Conservation (phyloP, 306 rosid genomes). For the Canavalia gladiata region DNA sequence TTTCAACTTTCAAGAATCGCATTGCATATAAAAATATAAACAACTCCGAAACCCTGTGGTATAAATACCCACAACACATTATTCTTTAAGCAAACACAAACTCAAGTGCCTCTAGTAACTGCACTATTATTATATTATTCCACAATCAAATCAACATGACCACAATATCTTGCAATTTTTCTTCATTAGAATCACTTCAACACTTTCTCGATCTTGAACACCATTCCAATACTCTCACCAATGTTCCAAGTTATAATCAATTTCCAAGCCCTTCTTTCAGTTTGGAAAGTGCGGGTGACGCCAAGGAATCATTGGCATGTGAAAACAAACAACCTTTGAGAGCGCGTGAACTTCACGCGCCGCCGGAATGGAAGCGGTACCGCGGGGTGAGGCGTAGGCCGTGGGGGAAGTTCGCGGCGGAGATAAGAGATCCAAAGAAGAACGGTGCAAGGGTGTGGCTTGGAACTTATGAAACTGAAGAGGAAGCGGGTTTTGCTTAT, state of each 20-base stretch:
- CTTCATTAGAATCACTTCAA: conserved; percentile 16
- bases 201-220: conserved; percentile 11
- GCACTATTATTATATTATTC: background rate
- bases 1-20: background rate
- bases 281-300: background rate
- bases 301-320: background rate
- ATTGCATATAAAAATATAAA: background rate
- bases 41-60: background rate
- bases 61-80: background rate
- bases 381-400: conserved; percentile 34
- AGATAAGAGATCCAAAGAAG: conserved; percentile 28
- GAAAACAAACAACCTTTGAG: background rate
- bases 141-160: background rate
- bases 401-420: conserved; percentile 32
- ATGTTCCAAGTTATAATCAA: background rate
- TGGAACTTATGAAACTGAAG: conserved; percentile 1
- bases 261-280: background rate
- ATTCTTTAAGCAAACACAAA: background rate
- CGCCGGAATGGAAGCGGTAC: background rate
- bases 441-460: conserved; percentile 41
- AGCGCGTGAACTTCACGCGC: conserved; percentile 10
- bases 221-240: background rate
- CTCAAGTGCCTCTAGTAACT: background rate
- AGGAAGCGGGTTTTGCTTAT: conserved; percentile 54
- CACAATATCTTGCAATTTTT: conserved; percentile 8